phyloP scores from a whole-genome alignment of 2,329 filamentous ascomycete genomes.

The Aciculosporium take region DNA sequence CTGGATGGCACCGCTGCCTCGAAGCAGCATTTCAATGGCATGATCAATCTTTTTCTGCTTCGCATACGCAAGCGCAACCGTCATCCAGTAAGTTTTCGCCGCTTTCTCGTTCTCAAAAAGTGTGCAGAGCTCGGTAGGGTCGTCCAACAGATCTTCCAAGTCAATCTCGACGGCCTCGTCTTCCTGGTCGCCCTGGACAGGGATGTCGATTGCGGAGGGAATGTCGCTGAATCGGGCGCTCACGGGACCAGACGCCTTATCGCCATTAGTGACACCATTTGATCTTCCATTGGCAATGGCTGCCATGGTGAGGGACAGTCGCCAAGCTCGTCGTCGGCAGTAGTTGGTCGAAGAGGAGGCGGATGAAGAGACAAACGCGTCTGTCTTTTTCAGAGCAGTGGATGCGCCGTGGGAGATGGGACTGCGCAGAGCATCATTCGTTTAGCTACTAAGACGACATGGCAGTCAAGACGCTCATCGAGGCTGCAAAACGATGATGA shows the following conservation, averaged over 20 bases:
- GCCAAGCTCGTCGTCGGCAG: neutral
- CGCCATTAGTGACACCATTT: conserved; percentile 29
- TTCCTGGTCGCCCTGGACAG: conserved; percentile 48
- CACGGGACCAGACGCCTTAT: conserved; percentile 20
- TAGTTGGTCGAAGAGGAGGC: neutral
- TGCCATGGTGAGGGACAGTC: conserved; percentile 24
- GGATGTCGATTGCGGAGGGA: conserved; percentile 50
- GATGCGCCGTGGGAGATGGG: conserved; percentile 17
- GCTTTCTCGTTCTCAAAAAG: conserved; percentile 89
- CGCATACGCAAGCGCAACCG: conserved; percentile 90
- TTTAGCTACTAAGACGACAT: conserved; percentile 13
- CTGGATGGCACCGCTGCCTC: conserved; percentile 59
- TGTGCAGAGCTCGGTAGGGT: conserved; percentile 87
- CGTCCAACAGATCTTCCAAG: conserved; percentile 78
- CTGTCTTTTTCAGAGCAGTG: conserved; percentile 13
- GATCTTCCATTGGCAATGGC: conserved; percentile 27
- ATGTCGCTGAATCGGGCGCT: conserved; percentile 51
- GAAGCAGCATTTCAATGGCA: conserved; percentile 57
- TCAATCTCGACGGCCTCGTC: conserved; percentile 81
- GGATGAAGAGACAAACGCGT: conserved; percentile 14
- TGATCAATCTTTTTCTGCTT: conserved; percentile 91
- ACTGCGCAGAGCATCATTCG: conserved; percentile 16
- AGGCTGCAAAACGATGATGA: neutral
- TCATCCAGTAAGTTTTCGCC: conserved; percentile 90
- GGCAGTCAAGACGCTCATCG: conserved; percentile 9